Conservation (phyloP, 176 grass and related monocot species). For the Aegilops speltoides region DNA sequence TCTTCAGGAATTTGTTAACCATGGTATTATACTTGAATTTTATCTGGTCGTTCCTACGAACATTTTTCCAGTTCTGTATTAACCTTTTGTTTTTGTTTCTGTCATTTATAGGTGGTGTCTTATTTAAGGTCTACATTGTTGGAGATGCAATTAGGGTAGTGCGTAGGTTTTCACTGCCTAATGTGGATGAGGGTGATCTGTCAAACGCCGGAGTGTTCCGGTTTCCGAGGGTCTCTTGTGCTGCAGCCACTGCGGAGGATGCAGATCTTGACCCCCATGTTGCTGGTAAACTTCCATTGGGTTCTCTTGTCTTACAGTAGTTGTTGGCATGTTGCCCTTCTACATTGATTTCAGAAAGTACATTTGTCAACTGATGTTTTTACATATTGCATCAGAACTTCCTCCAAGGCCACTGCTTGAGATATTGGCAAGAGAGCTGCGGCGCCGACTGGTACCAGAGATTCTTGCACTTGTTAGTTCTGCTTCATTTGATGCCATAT, state of each 20-base stretch:
- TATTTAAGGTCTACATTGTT: conserved; percentile 99
- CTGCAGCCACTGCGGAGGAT: conserved; percentile 80
- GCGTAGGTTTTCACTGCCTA: conserved; percentile 88
- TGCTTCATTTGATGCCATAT: not conserved
- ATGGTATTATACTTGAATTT: conserved; percentile 47
- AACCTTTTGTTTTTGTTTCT: conserved; percentile 15
- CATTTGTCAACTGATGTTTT: conserved; percentile 20
- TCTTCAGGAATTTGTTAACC: conserved; percentile 98
- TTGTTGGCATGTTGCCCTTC: not conserved
- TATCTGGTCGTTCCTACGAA: not conserved
- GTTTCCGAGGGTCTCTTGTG: conserved; percentile 95
- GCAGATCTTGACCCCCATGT: conserved; percentile 80
- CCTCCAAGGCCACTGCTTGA: conserved; percentile 85
- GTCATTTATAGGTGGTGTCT: conserved; percentile 64
- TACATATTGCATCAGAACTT: conserved; percentile 56
- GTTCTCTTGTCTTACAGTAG: not conserved
- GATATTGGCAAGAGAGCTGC: conserved; percentile 73
- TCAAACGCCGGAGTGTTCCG: conserved; percentile 64
- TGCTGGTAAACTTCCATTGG: conserved; percentile 59
- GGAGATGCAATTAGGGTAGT: conserved; percentile 87
- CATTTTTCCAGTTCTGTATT: not conserved
- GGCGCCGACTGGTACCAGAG: conserved; percentile 59
- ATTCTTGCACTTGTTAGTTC: not conserved
- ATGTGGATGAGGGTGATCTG: conserved; percentile 63
- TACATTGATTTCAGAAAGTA: not conserved